Evolutionary conservation across 2,329 filamentous ascomycete genomes (phyloP), one percentile per base, ranked within the genome.

Genomic region (Cladophialophora exuberans): DNA sequence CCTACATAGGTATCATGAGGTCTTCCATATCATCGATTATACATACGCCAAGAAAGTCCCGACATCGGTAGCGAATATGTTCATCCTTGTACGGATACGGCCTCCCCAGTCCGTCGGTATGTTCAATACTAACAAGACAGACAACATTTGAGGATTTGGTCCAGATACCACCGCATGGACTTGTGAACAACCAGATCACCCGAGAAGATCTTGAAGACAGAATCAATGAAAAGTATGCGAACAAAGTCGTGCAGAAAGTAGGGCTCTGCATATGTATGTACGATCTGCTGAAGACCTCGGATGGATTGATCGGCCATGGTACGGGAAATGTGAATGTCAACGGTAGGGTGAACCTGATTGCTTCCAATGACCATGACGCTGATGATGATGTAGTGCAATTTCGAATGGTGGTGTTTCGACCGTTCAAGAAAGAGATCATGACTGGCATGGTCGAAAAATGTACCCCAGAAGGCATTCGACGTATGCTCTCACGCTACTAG

Each of bases 211-310:
- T 99, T 61, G 91, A 97, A 73, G 92, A 99, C 76, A 94, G 94
- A 66, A 94, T 99, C 75, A 97, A 99, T 71, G 82, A 86, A 61
- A 99, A 99, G 75, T 99, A 97, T 73, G 86, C 93, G 56, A 97
- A 99, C 76, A 94, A 93, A 74, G 87, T 91, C 18, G 90, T 99
- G 59, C 93, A 96, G 70, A 94, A 94, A 68, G 86, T 97, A 56
- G 94, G 94, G 9, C 85, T 99, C 3, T 97, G 91, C 68, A 87
- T 99, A 64, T 93, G 89, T 69, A 84, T 99, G 65, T 97, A 94
- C 75, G 94, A 97, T 69, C 78, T 99, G 10, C 76, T 96, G 4
- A 89, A 88, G 74, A 85, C 90, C 0, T 96, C 92, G 0, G 94
- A 99, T 71, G 94, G 94, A 25, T 77, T 97, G 22, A 96, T 99